phyloP scores from a whole-genome alignment of 2,329 filamentous ascomycete species.

The Arthroderma uncinatum region DNA sequence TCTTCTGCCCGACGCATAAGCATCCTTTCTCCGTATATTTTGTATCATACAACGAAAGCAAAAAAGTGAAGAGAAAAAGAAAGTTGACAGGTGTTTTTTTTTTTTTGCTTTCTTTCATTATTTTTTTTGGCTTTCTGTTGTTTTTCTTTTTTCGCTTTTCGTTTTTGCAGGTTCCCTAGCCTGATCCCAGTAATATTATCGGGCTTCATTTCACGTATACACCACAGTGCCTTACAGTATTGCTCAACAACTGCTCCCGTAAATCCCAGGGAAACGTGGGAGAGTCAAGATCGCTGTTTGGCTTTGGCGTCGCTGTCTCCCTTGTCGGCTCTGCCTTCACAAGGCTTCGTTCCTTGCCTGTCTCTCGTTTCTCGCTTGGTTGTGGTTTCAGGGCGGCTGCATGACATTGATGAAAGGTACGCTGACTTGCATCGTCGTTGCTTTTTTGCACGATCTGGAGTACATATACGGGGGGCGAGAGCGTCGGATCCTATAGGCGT shows the following conservation, averaged over 20 bases:
- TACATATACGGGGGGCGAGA: constrained; percentile 2
- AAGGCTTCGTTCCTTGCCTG: background rate
- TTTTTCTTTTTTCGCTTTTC: background rate
- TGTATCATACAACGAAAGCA: background rate
- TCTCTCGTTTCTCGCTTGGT: constrained; percentile 1
- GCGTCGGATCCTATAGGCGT: background rate
- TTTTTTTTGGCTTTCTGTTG: background rate
- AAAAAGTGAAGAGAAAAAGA: background rate
- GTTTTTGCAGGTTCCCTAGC: background rate
- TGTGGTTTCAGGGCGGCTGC: background rate
- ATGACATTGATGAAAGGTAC: background rate
- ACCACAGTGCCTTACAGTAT: background rate
- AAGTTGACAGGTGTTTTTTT: background rate
- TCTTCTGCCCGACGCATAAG: background rate
- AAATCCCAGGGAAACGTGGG: background rate
- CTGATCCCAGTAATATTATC: background rate
- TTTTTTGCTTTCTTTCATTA: background rate
- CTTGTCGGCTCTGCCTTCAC: background rate
- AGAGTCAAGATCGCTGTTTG: background rate
- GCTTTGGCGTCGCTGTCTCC: background rate
- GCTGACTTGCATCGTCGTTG: background rate
- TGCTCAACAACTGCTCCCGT: background rate
- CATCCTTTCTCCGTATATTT: background rate
- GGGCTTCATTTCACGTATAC: background rate
- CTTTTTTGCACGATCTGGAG: constrained; percentile 4